These are phyloP conservation scores for Termitomyces bulborhizus DNA, from an alignment of 768 basidiomycete genomes.

Conservation along the genomic window DNA sequence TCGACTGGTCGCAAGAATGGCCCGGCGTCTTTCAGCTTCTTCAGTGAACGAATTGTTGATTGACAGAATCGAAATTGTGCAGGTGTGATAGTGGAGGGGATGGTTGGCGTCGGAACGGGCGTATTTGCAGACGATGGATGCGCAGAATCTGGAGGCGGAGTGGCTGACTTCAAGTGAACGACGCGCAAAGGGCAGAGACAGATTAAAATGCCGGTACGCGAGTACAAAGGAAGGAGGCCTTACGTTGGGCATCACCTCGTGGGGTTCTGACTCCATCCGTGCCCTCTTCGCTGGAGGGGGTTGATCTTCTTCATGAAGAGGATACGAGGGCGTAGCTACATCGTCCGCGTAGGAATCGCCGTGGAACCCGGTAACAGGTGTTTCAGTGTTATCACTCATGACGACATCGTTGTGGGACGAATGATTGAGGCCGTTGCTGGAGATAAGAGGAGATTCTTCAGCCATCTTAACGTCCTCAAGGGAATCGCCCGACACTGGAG, in stretches of 20 bases:
- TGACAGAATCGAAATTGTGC: slow-evolving; percentile 77
- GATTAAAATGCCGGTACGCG: slow-evolving; percentile 52
- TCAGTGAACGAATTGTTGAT: slow-evolving; percentile 73
- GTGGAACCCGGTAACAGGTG: slow-evolving; percentile 29
- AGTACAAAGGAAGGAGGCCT: slow-evolving; percentile 40
- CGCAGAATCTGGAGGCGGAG: slow-evolving; percentile 64
- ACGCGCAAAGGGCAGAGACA: slow-evolving; percentile 15
- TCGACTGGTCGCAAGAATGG: slow-evolving; percentile 91
- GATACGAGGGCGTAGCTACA: slow-evolving; percentile 26
- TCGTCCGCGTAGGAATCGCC: slow-evolving; percentile 34
- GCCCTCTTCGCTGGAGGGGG: slow-evolving; percentile 84
- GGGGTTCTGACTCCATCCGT: slow-evolving; percentile 69
- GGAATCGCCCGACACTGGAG: slow-evolving; percentile 33
- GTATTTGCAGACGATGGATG: slow-evolving; percentile 28
- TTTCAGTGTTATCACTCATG: slow-evolving; percentile 34
- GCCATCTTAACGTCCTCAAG: slow-evolving; percentile 54
- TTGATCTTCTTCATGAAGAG: slow-evolving; percentile 48
- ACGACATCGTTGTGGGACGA: slow-evolving; percentile 28
- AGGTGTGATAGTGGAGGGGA: slow-evolving; percentile 46
- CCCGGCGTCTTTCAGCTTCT: slow-evolving; percentile 76
- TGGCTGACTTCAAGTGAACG: slow-evolving; percentile 56
- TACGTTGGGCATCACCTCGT: slow-evolving; percentile 72
- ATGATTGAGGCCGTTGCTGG: slow-evolving; percentile 26
- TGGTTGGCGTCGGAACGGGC: slow-evolving; percentile 25
- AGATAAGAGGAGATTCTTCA: slow-evolving; percentile 26